Base-by-base conservation (phyloP, 2,329 filamentous ascomycete species). In the Exophiala alcalophila region DNA sequence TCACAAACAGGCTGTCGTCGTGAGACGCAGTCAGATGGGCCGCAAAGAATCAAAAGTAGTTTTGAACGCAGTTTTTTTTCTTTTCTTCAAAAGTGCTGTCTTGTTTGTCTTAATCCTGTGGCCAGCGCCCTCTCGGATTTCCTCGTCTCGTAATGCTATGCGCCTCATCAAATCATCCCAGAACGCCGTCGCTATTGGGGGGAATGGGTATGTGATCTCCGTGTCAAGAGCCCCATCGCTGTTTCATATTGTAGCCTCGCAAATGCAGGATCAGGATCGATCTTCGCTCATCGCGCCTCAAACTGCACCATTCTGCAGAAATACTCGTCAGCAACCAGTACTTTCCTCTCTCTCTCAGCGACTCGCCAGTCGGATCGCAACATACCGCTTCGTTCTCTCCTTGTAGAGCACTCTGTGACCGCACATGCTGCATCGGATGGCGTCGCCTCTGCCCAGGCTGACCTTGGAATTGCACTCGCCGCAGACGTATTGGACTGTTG, bases 341-440 rank as follows among this genome's bases (percentile, higher is more conserved):
- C 5, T 34, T 36, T 19, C 21, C 15, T 35, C 16, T 10, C 7
- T 8, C 16, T 11, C 4, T 9, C 23, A 40, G 19, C 18, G 8
- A 16, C 20, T 30, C 10, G 12, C 7, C 20, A 14, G 9, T 2
- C 14, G 7, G 15, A n/a, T 11, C 19, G 18, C 32, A 32, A 12
- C 2, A 30, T 43, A 96, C 92, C 92, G 81, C 76, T 94, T 96
- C 30, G 92, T 98, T 62, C 92, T 73, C 78, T 96, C 87, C 79
- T 98, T 98, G 71, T 97, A 97, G 56, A 98, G 70, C 49, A 98
- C 89, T 54, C 92, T 83, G 61, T 95, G 92, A 5, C 92, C 92
- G 66, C 92, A 98, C 69, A 90, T 86, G 66, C 86, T 85, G 75
- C 89, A 95, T 19, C 87, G 77, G 56, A 94, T 91, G 23, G 84